These are phyloP conservation scores for Schoenoplectus triqueter DNA, from an alignment of 202 grass and related monocot species.

Conservation along the genomic window DNA sequence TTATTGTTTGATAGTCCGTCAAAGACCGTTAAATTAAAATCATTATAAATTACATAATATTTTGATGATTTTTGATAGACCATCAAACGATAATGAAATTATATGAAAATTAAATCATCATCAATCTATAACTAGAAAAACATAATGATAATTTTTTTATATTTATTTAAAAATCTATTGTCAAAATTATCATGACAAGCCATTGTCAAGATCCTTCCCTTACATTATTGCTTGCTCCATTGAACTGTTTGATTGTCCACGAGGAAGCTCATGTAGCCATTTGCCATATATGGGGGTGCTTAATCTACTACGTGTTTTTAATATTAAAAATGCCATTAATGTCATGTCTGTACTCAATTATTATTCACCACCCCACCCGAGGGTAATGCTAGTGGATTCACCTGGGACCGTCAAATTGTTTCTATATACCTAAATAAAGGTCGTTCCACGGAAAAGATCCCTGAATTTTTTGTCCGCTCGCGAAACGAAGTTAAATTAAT, in stretches of 20 bases:
- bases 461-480: background rate
- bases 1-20: no score
- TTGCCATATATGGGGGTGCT: background rate
- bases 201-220: no score
- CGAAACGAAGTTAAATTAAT: background rate
- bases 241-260: background rate
- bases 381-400: slow-evolving; percentile 16
- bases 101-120: no score
- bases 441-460: background rate
- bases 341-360: slow-evolving; percentile 4
- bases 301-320: background rate
- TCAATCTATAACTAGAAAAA: no score
- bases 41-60: no score
- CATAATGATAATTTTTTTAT: no score
- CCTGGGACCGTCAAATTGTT: slow-evolving; percentile 16
- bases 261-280: no score
- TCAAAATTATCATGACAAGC: no score
- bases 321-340: slow-evolving; percentile 11
- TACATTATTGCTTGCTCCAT: background rate
- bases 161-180: no score
- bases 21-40: no score
- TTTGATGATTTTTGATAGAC: no score
- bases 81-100: no score
- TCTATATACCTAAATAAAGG: background rate
- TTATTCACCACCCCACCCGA: background rate